These are phyloP conservation scores for Pichia membranifaciens DNA, from an alignment of 805 yeast species.

Conservation along the genomic window DNA sequence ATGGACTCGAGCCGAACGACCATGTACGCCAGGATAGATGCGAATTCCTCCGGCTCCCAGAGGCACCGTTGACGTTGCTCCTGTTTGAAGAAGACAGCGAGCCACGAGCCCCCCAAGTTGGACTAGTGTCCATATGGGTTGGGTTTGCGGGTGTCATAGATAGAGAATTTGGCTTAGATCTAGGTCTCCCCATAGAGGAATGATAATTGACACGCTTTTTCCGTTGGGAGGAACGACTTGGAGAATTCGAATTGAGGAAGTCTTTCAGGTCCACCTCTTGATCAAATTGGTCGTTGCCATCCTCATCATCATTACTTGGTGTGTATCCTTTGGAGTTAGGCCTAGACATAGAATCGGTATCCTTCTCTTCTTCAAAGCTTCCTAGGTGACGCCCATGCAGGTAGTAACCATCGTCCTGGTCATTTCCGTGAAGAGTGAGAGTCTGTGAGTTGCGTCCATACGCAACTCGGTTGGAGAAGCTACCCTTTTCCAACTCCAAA, in stretches of 20 bases:
- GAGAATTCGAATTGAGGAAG: slow-evolving; percentile 6
- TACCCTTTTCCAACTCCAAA: too few relatives aligned
- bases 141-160: background rate
- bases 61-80: background rate
- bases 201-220: background rate
- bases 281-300: background rate
- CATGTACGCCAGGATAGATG: slow-evolving; percentile 24
- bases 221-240: background rate
- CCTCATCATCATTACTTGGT: background rate
- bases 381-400: too few relatives aligned
- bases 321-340: background rate
- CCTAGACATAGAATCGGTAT: background rate
- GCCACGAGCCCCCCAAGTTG: background rate
- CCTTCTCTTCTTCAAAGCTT: background rate
- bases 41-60: slow-evolving; percentile 19
- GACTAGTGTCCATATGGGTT: background rate
- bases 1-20: slow-evolving; percentile 2
- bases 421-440: background rate
- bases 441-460: background rate
- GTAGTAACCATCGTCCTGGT: background rate
- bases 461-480: background rate
- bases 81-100: background rate
- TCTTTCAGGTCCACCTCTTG: slow-evolving; percentile 7
- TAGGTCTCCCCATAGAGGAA: background rate
- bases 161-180: too few relatives aligned